phyloP scores from a whole-genome alignment of 306 rosid genomes.

The Trifolium repens region DNA sequence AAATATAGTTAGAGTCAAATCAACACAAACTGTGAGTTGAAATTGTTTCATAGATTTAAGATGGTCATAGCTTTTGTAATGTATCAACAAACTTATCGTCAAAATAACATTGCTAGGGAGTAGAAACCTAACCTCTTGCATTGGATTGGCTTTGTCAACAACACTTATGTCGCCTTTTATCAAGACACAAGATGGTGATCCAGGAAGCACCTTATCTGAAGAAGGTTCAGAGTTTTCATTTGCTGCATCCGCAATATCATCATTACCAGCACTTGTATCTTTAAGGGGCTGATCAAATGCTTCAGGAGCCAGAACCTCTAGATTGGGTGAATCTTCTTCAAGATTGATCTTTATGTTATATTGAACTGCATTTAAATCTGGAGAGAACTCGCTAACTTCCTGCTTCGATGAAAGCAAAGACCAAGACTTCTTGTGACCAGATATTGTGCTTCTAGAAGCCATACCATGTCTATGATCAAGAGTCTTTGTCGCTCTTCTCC shows the following conservation, averaged over 20 bases:
- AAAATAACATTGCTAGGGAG: constrained; percentile 20
- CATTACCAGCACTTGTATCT: constrained; percentile 45
- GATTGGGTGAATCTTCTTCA: constrained; percentile 48
- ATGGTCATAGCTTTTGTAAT: constrained; percentile 10
- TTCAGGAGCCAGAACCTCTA: constrained; percentile 43
- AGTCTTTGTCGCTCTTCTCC: constrained; percentile 49
- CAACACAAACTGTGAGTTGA: neutral
- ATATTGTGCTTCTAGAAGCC: constrained; percentile 52
- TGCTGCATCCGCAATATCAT: constrained; percentile 42
- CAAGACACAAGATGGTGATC: constrained; percentile 43
- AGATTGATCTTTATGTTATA: constrained; percentile 45
- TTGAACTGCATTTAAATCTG: constrained; percentile 48
- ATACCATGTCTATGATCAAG: constrained; percentile 50
- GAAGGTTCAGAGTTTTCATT: constrained; percentile 45
- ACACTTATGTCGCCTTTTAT: constrained; percentile 37
- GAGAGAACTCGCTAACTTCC: constrained; percentile 53
- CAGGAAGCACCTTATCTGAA: constrained; percentile 48
- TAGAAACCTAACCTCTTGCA: constrained; percentile 61
- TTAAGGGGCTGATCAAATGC: constrained; percentile 38
- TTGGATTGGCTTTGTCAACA: constrained; percentile 47
- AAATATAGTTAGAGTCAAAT: constrained; percentile 14
- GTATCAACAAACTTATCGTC: constrained; percentile 13
- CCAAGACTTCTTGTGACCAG: constrained; percentile 60
- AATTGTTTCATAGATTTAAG: neutral
- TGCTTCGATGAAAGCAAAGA: constrained; percentile 52